A percentile compares a stretch with the other conserved stretches of the same genome.
phyloP scores from a whole-genome alignment of 192 early-diverging fungal species.

The Thoreauomyces humboldtii region DNA sequence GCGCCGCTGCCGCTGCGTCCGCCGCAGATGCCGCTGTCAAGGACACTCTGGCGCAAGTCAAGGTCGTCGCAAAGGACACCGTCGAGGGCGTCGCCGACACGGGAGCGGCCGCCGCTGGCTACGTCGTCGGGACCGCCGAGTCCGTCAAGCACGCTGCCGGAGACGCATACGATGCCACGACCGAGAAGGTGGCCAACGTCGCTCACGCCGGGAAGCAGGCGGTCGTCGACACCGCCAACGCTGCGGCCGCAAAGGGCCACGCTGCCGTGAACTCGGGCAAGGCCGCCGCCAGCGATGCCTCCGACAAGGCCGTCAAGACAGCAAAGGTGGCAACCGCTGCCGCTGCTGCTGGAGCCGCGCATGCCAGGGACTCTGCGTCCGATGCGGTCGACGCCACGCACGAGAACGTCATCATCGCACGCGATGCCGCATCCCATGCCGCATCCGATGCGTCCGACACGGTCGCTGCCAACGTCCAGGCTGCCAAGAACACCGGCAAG shows the following conservation, averaged over 20 bases:
- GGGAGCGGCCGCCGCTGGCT: neutral
- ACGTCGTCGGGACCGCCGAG: neutral
- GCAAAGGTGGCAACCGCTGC: neutral
- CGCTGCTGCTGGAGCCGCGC: neutral
- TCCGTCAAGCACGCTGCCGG: neutral
- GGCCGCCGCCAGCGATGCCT: neutral
- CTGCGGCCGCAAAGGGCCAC: neutral
- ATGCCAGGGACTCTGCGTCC: slow-evolving; percentile 1
- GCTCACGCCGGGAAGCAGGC: neutral
- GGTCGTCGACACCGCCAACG: neutral
- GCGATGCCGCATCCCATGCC: no score
- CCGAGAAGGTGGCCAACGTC: neutral
- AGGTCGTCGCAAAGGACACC: no score
- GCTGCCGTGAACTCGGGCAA: neutral
- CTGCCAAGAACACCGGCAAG: no score
- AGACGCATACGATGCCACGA: slow-evolving; percentile 2
- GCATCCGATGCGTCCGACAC: no score
- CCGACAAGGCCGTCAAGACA: neutral
- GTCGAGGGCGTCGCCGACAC: neutral
- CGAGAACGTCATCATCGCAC: neutral
- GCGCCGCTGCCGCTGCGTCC: no score
- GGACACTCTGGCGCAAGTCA: no score
- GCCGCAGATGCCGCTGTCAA: no score
- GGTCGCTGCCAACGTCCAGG: no score
- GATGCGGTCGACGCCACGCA: neutral